Base-by-base conservation (phyloP, 106 monocot genomes). In the Cymbidium sinense region DNA sequence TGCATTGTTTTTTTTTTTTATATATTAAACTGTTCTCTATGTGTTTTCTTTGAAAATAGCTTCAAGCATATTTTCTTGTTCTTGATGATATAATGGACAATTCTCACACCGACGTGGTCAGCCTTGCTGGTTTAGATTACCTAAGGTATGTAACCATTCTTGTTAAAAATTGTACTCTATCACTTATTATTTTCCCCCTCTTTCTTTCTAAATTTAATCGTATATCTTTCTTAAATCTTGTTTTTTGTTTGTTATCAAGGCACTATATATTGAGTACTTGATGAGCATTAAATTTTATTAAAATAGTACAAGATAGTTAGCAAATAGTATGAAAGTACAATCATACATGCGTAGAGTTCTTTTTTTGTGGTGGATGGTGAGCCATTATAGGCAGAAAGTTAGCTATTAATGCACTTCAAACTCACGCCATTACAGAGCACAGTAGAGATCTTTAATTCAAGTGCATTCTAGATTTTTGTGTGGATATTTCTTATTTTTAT, bases 1-100 rank as follows among this genome's bases (percentile, higher is more conserved):
- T 33, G 0, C 20, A 25, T 11, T 23, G 2, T 35, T 27, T 27
- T 36, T 28, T 30, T 54, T 44, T 28, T 28, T 41, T 67, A 4
- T 33, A 31, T 67, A 15, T 67, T 29, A 13, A 1, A 58, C 21
- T 58, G 23, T 43, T 28, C 34, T 67, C n/a, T 67, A 27, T 64
- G 29, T 67, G 19, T 58, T 5, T 8, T 58, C 23, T 58, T 58
- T n/a, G 4, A 58, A 58, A n/a, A 58, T 58, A 98, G 98, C 87
- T 98, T 47, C 98, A 98, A 90, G 98, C 98, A 76, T 98, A 89
- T 81, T 98, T 98, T 82, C 90, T 98, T 65, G 94, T 98, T 27
- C 85, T 98, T 70, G 98, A 98, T 84, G 98, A 98, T 87, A 98
- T 98, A 44, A 94, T 98, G 98, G 98, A 98, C 77, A 81, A 85